Conservation (phyloP, 2,329 filamentous ascomycete species). For the Clonostachys rhizophaga region DNA sequence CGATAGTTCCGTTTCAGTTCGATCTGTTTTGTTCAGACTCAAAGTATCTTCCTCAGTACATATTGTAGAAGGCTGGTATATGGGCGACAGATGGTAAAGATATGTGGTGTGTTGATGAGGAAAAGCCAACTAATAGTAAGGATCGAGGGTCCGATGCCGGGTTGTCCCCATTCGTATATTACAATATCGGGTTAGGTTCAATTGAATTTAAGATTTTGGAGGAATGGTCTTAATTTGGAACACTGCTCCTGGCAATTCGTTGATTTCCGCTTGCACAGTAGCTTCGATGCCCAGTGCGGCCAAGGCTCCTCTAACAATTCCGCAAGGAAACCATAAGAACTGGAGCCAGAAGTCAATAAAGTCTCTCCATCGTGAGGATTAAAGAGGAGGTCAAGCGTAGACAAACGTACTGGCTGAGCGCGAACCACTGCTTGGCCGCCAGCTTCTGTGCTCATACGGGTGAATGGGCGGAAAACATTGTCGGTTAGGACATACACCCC, state of each 20-base stretch:
- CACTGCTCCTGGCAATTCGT: slow-evolving; percentile 79
- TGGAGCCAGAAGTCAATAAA: slow-evolving; percentile 24
- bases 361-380: background rate
- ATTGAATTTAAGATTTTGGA: slow-evolving; percentile 50
- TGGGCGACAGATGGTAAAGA: no score
- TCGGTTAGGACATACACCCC: slow-evolving; percentile 97
- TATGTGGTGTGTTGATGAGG: no score
- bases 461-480: slow-evolving; percentile 82
- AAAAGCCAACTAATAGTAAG: no score
- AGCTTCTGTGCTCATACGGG: slow-evolving; percentile 81
- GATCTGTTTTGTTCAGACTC: background rate
- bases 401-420: slow-evolving; percentile 69
- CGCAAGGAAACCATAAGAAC: slow-evolving; percentile 95
- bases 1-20: background rate
- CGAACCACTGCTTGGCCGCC: slow-evolving; percentile 67
- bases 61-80: no score
- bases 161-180: no score
- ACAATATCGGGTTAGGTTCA: background rate
- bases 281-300: slow-evolving; percentile 88
- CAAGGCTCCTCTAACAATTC: slow-evolving; percentile 85
- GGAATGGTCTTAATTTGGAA: slow-evolving; percentile 92
- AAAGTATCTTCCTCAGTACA: no score
- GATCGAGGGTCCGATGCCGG: no score
- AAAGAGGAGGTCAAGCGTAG: slow-evolving; percentile 2
- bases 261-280: slow-evolving; percentile 86